These are phyloP conservation scores for Colletotrichum sp. DNA, from an alignment of 2,329 filamentous ascomycete species.

Conservation along the genomic window DNA sequence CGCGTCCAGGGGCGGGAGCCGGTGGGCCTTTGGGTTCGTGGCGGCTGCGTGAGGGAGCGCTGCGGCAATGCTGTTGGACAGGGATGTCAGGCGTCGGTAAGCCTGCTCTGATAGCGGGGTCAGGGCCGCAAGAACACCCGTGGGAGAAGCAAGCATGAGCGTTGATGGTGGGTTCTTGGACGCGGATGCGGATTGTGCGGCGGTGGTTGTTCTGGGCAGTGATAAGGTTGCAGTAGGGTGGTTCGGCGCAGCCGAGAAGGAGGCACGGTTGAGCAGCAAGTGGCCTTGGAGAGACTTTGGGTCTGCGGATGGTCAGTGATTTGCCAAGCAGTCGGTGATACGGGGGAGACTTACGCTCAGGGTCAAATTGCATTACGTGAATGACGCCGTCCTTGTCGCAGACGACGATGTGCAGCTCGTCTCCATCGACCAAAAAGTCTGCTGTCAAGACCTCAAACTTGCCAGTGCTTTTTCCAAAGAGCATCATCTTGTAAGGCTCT, in stretches of 20 bases:
- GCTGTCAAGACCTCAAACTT: constrained; percentile 80
- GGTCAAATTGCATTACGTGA: constrained; percentile 91
- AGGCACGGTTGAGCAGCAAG: constrained; percentile 83
- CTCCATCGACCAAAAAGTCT: constrained; percentile 87
- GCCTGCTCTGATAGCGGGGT: constrained; percentile 78
- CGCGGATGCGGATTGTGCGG: constrained; percentile 24
- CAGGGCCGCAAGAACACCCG: constrained; percentile 78
- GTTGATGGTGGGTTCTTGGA: constrained; percentile 38
- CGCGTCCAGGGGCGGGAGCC: constrained; percentile 55
- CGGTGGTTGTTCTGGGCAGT: constrained; percentile 65
- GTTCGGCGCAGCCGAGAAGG: constrained; percentile 85
- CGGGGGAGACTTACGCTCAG: constrained; percentile 72
- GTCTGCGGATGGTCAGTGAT: constrained; percentile 57
- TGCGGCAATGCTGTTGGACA: constrained; percentile 80
- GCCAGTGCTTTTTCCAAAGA: constrained; percentile 86
- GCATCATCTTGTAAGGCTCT: constrained; percentile 93
- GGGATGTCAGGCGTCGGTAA: constrained; percentile 83
- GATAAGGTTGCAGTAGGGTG: constrained; percentile 77
- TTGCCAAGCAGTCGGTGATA: neutral
- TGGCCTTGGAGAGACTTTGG: constrained; percentile 92
- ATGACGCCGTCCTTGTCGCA: constrained; percentile 86
- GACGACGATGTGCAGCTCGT: constrained; percentile 81
- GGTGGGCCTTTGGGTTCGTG: constrained; percentile 83
- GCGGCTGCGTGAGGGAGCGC: constrained; percentile 79
- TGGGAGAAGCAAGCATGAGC: constrained; percentile 75